Percentiles rank a stretch among this genome's conserved stretches.
Evolutionary conservation across 306 rosid species (phyloP).

Genomic region (Lotus japonicus): DNA sequence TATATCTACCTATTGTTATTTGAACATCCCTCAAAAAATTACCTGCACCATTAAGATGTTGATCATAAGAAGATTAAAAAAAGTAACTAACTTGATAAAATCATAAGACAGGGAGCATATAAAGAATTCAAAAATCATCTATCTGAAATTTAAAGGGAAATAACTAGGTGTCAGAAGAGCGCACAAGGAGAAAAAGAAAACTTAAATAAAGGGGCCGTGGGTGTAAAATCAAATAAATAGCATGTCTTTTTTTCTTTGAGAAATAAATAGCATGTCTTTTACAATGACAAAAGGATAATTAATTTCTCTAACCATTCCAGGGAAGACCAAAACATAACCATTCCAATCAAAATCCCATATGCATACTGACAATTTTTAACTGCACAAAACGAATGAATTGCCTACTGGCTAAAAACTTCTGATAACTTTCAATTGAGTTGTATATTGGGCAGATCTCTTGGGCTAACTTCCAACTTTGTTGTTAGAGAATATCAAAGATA

Average conservation of each 20-base stretch:
- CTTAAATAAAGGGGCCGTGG: not conserved
- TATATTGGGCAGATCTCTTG: not conserved
- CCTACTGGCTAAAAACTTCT: not conserved
- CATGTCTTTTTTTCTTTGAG: no score
- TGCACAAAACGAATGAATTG: not conserved
- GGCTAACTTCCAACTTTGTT: not conserved
- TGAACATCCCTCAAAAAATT: slow-evolving; percentile 89
- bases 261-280: not conserved
- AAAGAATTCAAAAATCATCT: not conserved
- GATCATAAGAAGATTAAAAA: slow-evolving; percentile 39
- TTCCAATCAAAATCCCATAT: not conserved
- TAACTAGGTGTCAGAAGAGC: not conserved
- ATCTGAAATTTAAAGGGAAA: not conserved
- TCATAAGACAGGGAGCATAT: slow-evolving; percentile 16
- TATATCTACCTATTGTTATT: slow-evolving; percentile 94
- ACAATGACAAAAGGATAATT: not conserved
- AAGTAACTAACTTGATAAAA: slow-evolving; percentile 6
- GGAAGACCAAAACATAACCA: not conserved
- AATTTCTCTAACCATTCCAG: not conserved
- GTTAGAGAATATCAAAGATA: not conserved
- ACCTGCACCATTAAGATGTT: slow-evolving; percentile 83
- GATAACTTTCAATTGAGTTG: not conserved
- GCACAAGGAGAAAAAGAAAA: not conserved
- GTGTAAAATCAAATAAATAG: not conserved
- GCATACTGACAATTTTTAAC: not conserved